Percentiles rank a stretch among this genome's conserved stretches.
phyloP scores from a whole-genome alignment of 2,329 filamentous ascomycete species.

The Aureobasidium sp. region DNA sequence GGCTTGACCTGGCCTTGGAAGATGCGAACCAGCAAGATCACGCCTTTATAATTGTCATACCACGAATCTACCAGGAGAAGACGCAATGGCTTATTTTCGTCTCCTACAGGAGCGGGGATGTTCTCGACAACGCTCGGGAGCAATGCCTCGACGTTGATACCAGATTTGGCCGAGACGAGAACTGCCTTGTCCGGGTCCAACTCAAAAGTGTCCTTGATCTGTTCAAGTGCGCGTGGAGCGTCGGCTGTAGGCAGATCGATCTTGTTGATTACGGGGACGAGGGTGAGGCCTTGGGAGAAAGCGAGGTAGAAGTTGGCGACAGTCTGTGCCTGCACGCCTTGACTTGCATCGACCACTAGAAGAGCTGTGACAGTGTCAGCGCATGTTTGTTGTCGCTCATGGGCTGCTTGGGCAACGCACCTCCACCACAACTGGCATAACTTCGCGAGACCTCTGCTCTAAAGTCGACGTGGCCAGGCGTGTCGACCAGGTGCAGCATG shows the following conservation, averaged over 20 bases:
- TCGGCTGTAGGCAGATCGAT: conserved; percentile 89
- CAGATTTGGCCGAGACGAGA: conserved; percentile 88
- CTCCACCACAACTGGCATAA: conserved; percentile 88
- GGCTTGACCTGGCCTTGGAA: conserved; percentile 81
- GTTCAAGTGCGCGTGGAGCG: conserved; percentile 73
- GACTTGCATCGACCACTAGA: conserved; percentile 88
- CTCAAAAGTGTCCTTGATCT: conserved; percentile 83
- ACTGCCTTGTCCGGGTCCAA: conserved; percentile 68
- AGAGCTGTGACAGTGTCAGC: conserved; percentile 47
- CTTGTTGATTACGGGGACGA: conserved; percentile 95
- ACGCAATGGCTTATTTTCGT: conserved; percentile 64
- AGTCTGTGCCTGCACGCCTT: conserved; percentile 95
- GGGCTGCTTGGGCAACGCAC: not conserved
- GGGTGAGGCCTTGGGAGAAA: conserved; percentile 78
- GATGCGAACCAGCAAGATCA: conserved; percentile 81
- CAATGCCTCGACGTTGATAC: conserved; percentile 75
- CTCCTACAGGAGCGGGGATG: conserved; percentile 73
- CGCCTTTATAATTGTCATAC: conserved; percentile 95
- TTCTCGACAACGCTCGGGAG: conserved; percentile 79
- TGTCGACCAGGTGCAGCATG: conserved; percentile 90
- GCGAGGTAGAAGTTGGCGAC: conserved; percentile 98
- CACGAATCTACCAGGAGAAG: conserved; percentile 93
- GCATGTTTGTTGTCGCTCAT: not conserved
- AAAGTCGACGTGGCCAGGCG: conserved; percentile 96
- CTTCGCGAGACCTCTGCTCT: conserved; percentile 91